A percentile compares a stretch with the other conserved stretches of the same genome.
phyloP scores from a whole-genome alignment of 2,329 filamentous ascomycete species.

The Pseudocercospora fijiensis region DNA sequence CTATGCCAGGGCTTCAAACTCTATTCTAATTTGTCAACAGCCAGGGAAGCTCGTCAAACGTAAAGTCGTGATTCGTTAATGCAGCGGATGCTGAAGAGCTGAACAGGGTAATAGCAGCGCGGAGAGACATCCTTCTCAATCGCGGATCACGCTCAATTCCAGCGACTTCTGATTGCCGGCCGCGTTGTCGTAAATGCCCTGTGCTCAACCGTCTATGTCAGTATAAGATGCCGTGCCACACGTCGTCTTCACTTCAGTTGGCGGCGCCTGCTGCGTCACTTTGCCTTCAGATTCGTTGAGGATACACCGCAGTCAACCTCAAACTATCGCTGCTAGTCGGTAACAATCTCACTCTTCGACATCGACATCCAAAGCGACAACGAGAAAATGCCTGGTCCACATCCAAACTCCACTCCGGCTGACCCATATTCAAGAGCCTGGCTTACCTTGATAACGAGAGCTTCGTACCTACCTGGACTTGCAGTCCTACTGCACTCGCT shows the following conservation, averaged over 20 bases:
- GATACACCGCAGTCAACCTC: background rate
- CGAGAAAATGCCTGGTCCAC: conserved; percentile 14
- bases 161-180: background rate
- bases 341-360: background rate
- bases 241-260: background rate
- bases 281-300: background rate
- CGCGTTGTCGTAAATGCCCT: background rate
- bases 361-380: background rate
- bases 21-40: background rate
- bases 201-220: background rate
- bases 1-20: background rate
- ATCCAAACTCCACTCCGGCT: conserved; percentile 14
- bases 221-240: background rate
- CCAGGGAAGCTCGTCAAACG: conserved; percentile 4
- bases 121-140: background rate
- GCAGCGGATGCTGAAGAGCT: background rate
- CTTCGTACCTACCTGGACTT: conserved; percentile 54
- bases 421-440: conserved; percentile 19
- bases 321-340: background rate
- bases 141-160: background rate
- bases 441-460: conserved; percentile 51
- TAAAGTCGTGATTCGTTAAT: background rate
- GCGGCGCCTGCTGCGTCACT: background rate
- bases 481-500: conserved; percentile 53
- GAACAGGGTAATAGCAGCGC: background rate